phyloP scores from a whole-genome alignment of 495 filamentous ascomycete genomes.

The Penicillium pulvis region DNA sequence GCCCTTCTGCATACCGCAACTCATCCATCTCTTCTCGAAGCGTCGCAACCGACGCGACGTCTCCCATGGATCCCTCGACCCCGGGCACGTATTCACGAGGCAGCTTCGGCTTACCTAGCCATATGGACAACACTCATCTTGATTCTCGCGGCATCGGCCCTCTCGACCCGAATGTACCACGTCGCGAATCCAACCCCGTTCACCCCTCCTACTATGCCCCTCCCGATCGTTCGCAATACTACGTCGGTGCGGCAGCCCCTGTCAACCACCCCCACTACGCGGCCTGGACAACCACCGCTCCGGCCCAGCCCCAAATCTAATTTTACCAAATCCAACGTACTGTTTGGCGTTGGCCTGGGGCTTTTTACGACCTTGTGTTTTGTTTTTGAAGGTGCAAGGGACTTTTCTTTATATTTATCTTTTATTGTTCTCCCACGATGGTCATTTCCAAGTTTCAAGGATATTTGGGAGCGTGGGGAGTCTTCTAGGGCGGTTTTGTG shows the following conservation, averaged over 20 bases:
- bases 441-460: slow-evolving; percentile 7
- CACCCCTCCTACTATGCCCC: slow-evolving; percentile 37
- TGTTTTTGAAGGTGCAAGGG: not conserved
- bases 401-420: not conserved
- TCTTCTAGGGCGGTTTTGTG: slow-evolving; percentile 23
- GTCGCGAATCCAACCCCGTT: slow-evolving; percentile 45
- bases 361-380: slow-evolving; percentile 6
- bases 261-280: slow-evolving; percentile 41
- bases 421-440: not conserved
- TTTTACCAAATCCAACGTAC: slow-evolving; percentile 10
- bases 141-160: slow-evolving; percentile 37
- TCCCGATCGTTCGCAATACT: slow-evolving; percentile 41
- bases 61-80: slow-evolving; percentile 44
- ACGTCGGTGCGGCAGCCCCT: slow-evolving; percentile 32
- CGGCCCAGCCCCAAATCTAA: slow-evolving; percentile 49
- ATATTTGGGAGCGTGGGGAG: slow-evolving; percentile 28
- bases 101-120: slow-evolving; percentile 44
- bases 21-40: slow-evolving; percentile 47
- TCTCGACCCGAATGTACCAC: slow-evolving; percentile 41
- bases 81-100: slow-evolving; percentile 42
- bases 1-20: slow-evolving; percentile 45
- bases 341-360: slow-evolving; percentile 13
- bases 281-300: slow-evolving; percentile 45
- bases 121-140: slow-evolving; percentile 36
- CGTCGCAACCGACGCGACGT: slow-evolving; percentile 44